Conservation (phyloP, 306 rosid species). For the Styphnolobium japonicum region DNA sequence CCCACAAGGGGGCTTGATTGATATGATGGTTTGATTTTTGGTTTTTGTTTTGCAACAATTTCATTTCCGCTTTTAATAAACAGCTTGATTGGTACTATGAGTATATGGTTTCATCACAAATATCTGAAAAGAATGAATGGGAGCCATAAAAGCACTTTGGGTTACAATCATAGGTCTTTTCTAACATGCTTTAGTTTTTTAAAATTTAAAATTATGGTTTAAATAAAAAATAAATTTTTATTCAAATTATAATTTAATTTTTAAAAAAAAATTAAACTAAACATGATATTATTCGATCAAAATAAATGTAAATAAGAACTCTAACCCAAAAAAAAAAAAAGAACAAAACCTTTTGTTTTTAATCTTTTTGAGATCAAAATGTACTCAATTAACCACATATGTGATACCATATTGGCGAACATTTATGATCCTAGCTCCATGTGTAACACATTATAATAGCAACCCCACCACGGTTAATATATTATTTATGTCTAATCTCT, state of each 20-base stretch:
- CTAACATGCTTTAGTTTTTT: too few species aligned
- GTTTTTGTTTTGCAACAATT: conserved; percentile 4
- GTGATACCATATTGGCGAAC: conserved; percentile 26
- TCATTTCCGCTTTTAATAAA: conserved; percentile 26
- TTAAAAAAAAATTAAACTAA: too few species aligned
- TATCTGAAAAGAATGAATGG: conserved; percentile 9
- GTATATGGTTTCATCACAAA: background rate
- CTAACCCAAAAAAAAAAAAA: background rate
- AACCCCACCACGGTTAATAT: conserved; percentile 12
- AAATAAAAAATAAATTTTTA: too few species aligned
- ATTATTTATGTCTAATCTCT: background rate
- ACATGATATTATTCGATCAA: too few species aligned
- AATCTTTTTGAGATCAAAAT: background rate
- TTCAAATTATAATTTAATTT: too few species aligned
- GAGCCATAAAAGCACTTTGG: conserved; percentile 25
- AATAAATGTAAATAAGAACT: too few species aligned
- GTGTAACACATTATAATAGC: conserved; percentile 22
- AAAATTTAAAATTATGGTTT: too few species aligned
- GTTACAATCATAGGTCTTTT: background rate
- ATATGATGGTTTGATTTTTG: conserved; percentile 30
- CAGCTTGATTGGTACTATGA: conserved; percentile 22
- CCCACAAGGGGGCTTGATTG: conserved; percentile 31
- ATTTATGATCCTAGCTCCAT: conserved; percentile 29
- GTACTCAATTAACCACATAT: conserved; percentile 24
- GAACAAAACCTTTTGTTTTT: background rate